phyloP scores from a whole-genome alignment of 2,329 filamentous ascomycete genomes.

The Cladorrhinum sp. region DNA sequence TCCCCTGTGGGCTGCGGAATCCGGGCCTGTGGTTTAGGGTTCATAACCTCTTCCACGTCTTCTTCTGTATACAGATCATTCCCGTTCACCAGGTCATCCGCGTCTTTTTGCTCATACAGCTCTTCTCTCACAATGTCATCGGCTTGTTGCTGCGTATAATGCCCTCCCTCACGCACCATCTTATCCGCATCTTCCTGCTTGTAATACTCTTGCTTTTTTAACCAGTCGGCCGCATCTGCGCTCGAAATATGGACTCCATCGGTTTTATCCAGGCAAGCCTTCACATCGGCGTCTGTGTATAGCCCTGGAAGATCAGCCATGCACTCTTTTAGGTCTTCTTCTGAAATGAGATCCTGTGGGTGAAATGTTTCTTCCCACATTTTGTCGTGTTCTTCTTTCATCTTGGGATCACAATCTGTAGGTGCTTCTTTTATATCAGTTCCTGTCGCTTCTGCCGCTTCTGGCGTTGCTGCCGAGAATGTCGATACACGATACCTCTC shows the following conservation, averaged over 20 bases:
- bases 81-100: too few relatives aligned
- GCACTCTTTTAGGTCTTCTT: not conserved
- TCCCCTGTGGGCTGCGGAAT: not conserved
- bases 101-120: too few relatives aligned
- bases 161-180: too few relatives aligned
- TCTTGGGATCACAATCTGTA: not conserved
- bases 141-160: too few relatives aligned
- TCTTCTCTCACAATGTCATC: too few relatives aligned
- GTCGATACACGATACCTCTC: not conserved
- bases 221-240: too few relatives aligned
- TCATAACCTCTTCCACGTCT: not conserved
- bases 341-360: not conserved
- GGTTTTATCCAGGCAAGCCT: not conserved
- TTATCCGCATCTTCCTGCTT: too few relatives aligned
- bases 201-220: too few relatives aligned
- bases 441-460: too few relatives aligned
- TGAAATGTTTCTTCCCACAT: not conserved
- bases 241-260: too few relatives aligned
- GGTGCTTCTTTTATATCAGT: not conserved
- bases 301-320: not conserved
- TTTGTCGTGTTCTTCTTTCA: not conserved
- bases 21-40: not conserved
- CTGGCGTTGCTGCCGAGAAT: not conserved
- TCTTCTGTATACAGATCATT: not conserved
- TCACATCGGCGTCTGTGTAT: not conserved